A percentile compares a stretch with the other conserved stretches of the same genome.
Evolutionary conservation across 306 rosid genomes (phyloP).

Genomic region (Myrica gale): DNA sequence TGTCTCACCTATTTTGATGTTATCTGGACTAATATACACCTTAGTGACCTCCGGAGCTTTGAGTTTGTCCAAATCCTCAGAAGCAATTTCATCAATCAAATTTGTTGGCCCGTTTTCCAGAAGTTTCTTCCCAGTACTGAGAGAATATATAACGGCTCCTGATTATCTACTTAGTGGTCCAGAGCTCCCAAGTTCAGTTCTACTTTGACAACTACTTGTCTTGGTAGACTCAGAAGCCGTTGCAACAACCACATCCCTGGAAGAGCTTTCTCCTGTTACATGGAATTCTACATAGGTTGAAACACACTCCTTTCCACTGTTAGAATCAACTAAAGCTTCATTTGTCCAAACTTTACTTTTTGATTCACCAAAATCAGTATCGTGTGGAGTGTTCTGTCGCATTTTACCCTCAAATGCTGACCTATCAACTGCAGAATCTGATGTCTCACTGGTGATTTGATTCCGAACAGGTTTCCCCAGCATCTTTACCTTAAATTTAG

Average conservation of each 20-base stretch:
- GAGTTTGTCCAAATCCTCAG: background rate
- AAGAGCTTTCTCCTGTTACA: conserved; percentile 5
- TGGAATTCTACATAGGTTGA: conserved; percentile 9
- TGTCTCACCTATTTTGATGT: background rate
- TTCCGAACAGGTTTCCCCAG: background rate
- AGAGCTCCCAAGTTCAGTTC: background rate
- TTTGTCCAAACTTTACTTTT: background rate
- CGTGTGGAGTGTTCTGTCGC: background rate
- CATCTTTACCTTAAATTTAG: background rate
- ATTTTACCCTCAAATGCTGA: background rate
- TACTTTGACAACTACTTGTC: background rate
- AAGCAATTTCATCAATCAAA: background rate
- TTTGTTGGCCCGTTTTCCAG: background rate
- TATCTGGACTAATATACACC: background rate
- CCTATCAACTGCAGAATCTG: conserved; percentile 14
- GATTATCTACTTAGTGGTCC: conserved; percentile 6
- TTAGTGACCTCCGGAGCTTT: conserved; percentile 2
- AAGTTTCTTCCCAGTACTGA: background rate
- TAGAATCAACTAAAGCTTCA: background rate
- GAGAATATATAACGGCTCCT: conserved; percentile 2
- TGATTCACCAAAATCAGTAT: conserved; percentile 6
- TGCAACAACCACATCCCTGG: conserved; percentile 13
- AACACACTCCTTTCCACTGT: conserved; percentile 12
- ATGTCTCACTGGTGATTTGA: background rate
- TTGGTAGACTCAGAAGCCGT: background rate